Percentiles rank a stretch among this genome's conserved stretches.
These are phyloP conservation scores for Leishmania amazonensis DNA, from an alignment of 208 protist genomes.

Conservation along the genomic window DNA sequence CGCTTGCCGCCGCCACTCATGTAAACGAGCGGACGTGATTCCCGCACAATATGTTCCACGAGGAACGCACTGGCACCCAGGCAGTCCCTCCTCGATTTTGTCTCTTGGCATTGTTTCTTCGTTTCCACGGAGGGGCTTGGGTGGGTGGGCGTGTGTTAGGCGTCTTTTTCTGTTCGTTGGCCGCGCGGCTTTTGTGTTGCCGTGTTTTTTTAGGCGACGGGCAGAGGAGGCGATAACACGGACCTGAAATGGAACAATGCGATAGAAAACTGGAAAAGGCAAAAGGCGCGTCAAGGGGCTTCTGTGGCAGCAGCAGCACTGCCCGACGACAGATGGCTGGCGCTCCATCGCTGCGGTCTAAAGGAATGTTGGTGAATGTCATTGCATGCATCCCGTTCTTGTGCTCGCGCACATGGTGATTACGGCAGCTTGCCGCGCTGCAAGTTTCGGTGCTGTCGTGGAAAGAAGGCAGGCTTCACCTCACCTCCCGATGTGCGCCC, in stretches of 20 bases:
- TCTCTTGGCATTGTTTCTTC: background rate
- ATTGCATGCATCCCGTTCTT: background rate
- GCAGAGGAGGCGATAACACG: background rate
- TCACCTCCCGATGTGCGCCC: background rate
- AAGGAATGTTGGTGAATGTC: background rate
- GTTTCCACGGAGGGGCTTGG: background rate
- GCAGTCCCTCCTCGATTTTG: no score
- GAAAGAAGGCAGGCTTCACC: background rate
- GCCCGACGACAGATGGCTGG: background rate
- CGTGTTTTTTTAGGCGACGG: no score
- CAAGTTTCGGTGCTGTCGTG: background rate
- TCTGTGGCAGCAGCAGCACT: background rate
- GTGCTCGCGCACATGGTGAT: background rate
- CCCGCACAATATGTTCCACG: background rate
- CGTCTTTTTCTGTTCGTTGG: background rate
- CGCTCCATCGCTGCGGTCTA: background rate
- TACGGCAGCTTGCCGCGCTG: background rate
- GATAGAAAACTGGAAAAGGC: background rate
- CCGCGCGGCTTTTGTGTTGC: background rate
- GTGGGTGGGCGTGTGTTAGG: no score
- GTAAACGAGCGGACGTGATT: constrained; percentile 2
- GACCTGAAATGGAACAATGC: background rate
- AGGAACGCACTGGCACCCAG: background rate
- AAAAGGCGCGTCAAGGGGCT: background rate
- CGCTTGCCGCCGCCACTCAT: background rate